Base-by-base conservation (phyloP, 495 filamentous ascomycete genomes). In the Aspergillus avenaceus region DNA sequence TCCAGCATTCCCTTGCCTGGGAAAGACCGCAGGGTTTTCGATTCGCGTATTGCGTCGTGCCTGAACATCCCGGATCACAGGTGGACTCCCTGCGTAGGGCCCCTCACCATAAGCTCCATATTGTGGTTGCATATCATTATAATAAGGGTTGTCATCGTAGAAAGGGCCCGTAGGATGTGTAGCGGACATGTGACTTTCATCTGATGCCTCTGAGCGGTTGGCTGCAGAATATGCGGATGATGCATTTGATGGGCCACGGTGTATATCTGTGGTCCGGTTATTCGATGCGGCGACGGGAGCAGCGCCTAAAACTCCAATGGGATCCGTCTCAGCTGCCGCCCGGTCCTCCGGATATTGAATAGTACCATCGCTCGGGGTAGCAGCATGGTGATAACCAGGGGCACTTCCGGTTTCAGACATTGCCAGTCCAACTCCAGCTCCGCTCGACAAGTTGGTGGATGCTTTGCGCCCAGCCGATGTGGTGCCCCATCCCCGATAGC, bases 401-500 rank as follows among this genome's bases (percentile, higher is more conserved):
- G 77, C 70, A 53, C 79, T 78, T 47, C 64, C 70, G 38, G 68
- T 69, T 52, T 95, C 91, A 16, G 91, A 92, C 70, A 89, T 84
- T 18, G 87, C 83, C 58, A 85, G 68, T 23, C 84, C 84, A 59
- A 74, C 70, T 50, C 81, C 82, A 56, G 72, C 71, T n/a, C 84
- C 82, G 49, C 90, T 90, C 16, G 88, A 92, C 47, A 96, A 76
- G 31, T 91, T 95, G 27, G 89, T 96, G 8, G 90, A 95, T 7
- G 84, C 78, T 62, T 97, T 95, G 31, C 91, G 80, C 16, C 80
- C 81, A 26, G 84, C 82, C n/a, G 87, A 89, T 13, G 83, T 83
- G n/a, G 88, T 87, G 27, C 93, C 93, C 93, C 93, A 98, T 51
- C 93, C 93, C 61, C 93, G 79, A 65, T 98, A 98, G 24, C 93